phyloP scores from a whole-genome alignment of 805 yeast species.

The Yamadazyma akitaensis region DNA sequence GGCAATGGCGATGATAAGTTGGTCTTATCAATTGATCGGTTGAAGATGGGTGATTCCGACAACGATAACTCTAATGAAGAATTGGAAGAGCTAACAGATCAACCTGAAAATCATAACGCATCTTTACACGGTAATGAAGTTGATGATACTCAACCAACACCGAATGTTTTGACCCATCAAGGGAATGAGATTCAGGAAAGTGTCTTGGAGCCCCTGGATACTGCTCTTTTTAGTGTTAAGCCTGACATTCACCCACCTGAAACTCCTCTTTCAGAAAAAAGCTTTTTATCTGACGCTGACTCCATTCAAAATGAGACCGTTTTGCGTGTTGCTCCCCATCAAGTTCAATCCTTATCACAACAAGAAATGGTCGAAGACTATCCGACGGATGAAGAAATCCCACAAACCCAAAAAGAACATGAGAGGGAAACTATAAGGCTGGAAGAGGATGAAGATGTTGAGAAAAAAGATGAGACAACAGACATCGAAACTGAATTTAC shows the following conservation, averaged over 20 bases:
- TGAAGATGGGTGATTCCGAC: conserved; percentile 16
- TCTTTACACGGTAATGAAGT: too few species aligned
- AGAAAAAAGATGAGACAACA: neutral
- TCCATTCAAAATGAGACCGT: conserved; percentile 35
- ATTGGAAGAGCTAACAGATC: neutral
- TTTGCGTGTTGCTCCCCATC: conserved; percentile 20
- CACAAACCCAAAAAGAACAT: neutral
- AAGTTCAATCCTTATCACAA: conserved; percentile 8
- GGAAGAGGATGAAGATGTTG: neutral
- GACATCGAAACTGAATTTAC: neutral
- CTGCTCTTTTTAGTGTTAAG: conserved; percentile 17
- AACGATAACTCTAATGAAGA: conserved; percentile 9
- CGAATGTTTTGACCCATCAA: too few species aligned
- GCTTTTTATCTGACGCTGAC: conserved; percentile 38
- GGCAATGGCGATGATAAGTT: conserved; percentile 15
- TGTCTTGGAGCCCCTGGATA: conserved; percentile 27
- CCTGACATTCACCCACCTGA: conserved; percentile 15
- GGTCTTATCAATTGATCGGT: conserved; percentile 35
- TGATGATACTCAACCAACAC: too few species aligned
- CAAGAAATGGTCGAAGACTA: conserved; percentile 19
- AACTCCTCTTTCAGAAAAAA: conserved; percentile 34
- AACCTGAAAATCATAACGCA: neutral
- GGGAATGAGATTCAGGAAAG: neutral
- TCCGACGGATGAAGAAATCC: neutral
- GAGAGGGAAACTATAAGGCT: neutral